These are phyloP conservation scores for Aspergillus saccharolyticus DNA, from an alignment of 495 filamentous ascomycete species.

Conservation along the genomic window DNA sequence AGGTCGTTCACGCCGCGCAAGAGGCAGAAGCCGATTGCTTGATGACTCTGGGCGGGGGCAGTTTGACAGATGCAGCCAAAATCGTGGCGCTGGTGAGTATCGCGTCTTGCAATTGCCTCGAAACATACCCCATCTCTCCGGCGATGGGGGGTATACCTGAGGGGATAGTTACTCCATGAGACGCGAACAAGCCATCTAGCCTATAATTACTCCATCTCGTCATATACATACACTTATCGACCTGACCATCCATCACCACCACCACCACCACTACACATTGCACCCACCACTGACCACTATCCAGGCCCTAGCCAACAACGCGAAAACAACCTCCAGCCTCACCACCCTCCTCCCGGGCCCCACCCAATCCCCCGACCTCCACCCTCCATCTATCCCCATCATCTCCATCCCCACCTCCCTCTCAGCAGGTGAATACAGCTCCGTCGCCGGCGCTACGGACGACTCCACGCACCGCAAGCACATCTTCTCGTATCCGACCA, in stretches of 20 bases:
- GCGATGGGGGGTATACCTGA: too few relatives aligned
- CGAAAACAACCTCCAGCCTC: constrained; percentile 38
- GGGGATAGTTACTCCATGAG: too few relatives aligned
- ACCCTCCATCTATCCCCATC: constrained; percentile 43
- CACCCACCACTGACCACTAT: not conserved
- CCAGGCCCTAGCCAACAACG: constrained; percentile 45
- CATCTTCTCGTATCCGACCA: constrained; percentile 42
- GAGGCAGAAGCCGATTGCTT: constrained; percentile 48
- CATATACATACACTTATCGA: not conserved
- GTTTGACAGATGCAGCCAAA: constrained; percentile 58
- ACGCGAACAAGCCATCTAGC: too few relatives aligned
- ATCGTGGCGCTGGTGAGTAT: constrained; percentile 47
- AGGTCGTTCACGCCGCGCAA: constrained; percentile 48
- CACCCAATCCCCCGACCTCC: constrained; percentile 28
- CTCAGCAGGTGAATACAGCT: constrained; percentile 58
- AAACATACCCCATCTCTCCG: too few relatives aligned
- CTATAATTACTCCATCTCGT: not conserved
- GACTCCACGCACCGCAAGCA: constrained; percentile 49
- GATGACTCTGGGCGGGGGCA: constrained; percentile 58
- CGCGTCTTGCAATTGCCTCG: too few relatives aligned
- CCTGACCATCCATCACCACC: not conserved
- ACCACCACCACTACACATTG: not conserved
- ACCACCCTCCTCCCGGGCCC: constrained; percentile 36
- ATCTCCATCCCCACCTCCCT: constrained; percentile 60
- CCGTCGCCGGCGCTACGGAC: constrained; percentile 53